phyloP scores from a whole-genome alignment of 2,329 filamentous ascomycete genomes.

The Colletotrichum cuscutae region DNA sequence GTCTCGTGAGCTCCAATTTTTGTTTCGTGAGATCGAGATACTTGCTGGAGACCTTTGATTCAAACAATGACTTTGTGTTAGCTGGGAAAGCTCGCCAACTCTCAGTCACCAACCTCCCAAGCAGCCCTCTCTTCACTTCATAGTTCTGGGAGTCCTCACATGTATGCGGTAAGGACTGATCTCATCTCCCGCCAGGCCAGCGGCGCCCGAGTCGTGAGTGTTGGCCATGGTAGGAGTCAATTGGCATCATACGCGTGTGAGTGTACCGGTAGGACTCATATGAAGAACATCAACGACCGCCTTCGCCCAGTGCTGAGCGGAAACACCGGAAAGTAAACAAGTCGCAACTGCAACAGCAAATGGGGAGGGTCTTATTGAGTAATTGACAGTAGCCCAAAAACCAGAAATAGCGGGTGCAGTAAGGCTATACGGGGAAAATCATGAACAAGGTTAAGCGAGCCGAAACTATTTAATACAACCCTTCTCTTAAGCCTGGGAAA shows the following conservation, averaged over 20 bases:
- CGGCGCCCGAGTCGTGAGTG: conserved; percentile 2
- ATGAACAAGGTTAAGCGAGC: conserved; percentile 3
- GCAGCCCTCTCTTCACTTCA: not conserved
- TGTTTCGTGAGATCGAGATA: conserved; percentile 75
- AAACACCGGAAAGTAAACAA: not conserved
- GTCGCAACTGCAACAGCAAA: not conserved
- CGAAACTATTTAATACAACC: conserved; percentile 8
- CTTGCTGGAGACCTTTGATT: conserved; percentile 69
- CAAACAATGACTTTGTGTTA: conserved; percentile 37
- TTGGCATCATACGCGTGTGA: not conserved
- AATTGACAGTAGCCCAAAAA: not conserved
- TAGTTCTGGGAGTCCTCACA: conserved; percentile 50
- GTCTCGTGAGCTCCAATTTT: conserved; percentile 73
- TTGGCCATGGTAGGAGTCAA: conserved; percentile 13
- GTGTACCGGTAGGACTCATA: too few relatives aligned
- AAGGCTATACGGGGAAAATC: not conserved
- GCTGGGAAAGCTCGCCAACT: conserved; percentile 32
- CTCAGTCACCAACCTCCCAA: not conserved
- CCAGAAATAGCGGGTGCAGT: not conserved
- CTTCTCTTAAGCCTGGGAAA: not conserved
- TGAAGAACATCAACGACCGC: not conserved
- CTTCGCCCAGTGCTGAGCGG: not conserved
- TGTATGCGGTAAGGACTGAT: conserved; percentile 67
- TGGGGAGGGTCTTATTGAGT: not conserved
- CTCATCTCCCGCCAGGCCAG: conserved; percentile 49